These are phyloP conservation scores for Russula emetica DNA, from an alignment of 768 basidiomycete genomes.

Conservation along the genomic window DNA sequence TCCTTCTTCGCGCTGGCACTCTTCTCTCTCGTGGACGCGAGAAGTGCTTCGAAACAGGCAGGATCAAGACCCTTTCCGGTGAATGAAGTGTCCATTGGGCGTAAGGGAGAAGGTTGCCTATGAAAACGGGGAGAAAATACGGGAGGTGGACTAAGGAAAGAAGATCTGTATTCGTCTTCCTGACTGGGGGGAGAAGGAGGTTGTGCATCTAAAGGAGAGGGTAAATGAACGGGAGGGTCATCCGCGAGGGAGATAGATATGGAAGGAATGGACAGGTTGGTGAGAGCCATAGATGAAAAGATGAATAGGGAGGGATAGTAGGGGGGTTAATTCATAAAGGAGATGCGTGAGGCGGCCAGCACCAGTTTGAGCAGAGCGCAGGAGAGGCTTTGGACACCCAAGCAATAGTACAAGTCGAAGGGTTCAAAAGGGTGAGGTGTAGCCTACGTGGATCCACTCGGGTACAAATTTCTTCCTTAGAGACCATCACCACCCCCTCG, in stretches of 20 bases:
- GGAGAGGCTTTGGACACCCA: constrained; percentile 5
- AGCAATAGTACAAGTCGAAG: neutral
- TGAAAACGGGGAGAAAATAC: constrained; percentile 39
- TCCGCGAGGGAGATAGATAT: constrained; percentile 70
- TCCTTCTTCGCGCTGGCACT: constrained; percentile 46
- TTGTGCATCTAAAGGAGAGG: constrained; percentile 53
- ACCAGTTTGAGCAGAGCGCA: constrained; percentile 33
- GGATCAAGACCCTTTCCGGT: constrained; percentile 54
- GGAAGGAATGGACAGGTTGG: constrained; percentile 49
- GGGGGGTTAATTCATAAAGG: constrained; percentile 15
- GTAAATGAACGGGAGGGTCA: constrained; percentile 48
- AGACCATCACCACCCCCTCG: neutral
- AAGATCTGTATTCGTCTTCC: constrained; percentile 54
- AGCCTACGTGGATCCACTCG: neutral
- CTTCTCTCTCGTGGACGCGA: constrained; percentile 57
- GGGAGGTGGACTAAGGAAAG: constrained; percentile 55
- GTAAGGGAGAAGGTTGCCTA: constrained; percentile 49
- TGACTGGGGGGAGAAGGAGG: constrained; percentile 31
- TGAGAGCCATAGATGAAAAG: constrained; percentile 33
- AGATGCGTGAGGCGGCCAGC: constrained; percentile 34
- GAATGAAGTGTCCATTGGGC: constrained; percentile 37
- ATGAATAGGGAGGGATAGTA: constrained; percentile 29
- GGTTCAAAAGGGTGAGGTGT: neutral
- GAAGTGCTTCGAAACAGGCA: constrained; percentile 58
- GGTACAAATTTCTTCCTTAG: neutral